phyloP scores from a whole-genome alignment of 2,329 filamentous ascomycete genomes.

The Ilyonectria sp. region DNA sequence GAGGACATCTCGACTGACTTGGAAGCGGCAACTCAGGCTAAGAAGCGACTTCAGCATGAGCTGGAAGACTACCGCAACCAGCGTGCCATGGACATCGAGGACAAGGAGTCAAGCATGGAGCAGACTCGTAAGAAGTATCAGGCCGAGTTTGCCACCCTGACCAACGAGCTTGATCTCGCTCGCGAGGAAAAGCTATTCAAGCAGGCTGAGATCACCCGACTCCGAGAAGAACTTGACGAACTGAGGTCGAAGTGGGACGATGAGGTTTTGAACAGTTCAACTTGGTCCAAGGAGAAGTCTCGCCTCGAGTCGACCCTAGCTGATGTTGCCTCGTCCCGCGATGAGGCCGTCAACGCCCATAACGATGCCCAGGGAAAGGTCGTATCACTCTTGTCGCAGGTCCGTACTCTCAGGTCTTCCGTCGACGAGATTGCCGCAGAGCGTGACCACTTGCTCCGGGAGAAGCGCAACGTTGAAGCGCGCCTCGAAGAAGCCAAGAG shows the following conservation, averaged over 20 bases:
- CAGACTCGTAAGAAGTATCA: conserved; percentile 99
- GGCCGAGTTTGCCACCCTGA: conserved; percentile 88
- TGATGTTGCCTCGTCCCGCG: conserved; percentile 90
- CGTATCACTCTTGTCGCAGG: conserved; percentile 90
- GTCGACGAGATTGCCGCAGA: conserved; percentile 90
- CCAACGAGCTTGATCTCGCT: conserved; percentile 93
- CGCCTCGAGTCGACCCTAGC: conserved; percentile 91
- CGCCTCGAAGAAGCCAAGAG: conserved; percentile 90
- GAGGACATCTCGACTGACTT: conserved; percentile 94
- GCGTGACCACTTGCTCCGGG: conserved; percentile 85
- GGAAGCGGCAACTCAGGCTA: conserved; percentile 86
- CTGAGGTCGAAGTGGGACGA: conserved; percentile 98
- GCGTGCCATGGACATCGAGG: conserved; percentile 94
- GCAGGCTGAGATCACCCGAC: conserved; percentile 87
- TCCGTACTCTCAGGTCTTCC: conserved; percentile 84
- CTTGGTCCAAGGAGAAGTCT: conserved; percentile 98
- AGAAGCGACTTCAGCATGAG: conserved; percentile 96
- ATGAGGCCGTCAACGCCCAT: conserved; percentile 93
- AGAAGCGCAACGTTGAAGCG: conserved; percentile 91
- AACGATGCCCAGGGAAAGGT: conserved; percentile 96
- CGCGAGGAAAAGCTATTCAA: conserved; percentile 89
- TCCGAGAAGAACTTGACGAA: conserved; percentile 97
- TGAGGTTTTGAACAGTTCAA: conserved; percentile 96
- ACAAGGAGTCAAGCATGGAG: conserved; percentile 96
- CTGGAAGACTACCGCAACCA: conserved; percentile 97